Conservation (phyloP, 2,329 filamentous ascomycete species). For the Chrysoporthe austroafricana region DNA sequence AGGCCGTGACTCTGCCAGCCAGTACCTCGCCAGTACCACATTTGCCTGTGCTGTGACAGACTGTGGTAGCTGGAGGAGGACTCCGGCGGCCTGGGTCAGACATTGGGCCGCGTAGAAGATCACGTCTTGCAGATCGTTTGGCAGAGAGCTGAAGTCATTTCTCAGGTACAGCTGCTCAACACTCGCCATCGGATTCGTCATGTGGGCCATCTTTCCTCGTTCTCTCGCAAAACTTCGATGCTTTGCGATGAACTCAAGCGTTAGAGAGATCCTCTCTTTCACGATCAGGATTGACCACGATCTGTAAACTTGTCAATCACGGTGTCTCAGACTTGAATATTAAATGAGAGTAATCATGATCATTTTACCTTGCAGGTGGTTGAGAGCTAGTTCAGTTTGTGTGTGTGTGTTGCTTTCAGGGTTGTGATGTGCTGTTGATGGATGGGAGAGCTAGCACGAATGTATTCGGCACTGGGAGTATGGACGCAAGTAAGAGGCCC, state of each 20-base stretch:
- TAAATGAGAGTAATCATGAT: background rate
- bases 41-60: slow-evolving; percentile 85
- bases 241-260: background rate
- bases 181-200: slow-evolving; percentile 74
- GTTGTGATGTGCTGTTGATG: background rate
- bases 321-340: background rate
- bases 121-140: slow-evolving; percentile 70
- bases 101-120: slow-evolving; percentile 73
- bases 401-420: background rate
- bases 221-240: background rate
- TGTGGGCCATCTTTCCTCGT: slow-evolving; percentile 54
- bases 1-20: slow-evolving; percentile 58
- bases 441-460: background rate
- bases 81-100: slow-evolving; percentile 76
- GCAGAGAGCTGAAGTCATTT: slow-evolving; percentile 60
- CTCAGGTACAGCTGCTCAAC: slow-evolving; percentile 68
- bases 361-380: background rate
- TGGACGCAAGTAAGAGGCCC: background rate
- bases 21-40: slow-evolving; percentile 80
- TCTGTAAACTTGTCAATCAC: background rate
- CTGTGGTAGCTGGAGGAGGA: slow-evolving; percentile 83
- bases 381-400: background rate
- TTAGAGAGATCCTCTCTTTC: background rate
- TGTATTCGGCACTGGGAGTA: background rate
- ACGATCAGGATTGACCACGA: background rate